phyloP scores from a whole-genome alignment of 768 basidiomycete genomes.

The Paxillus involutus region DNA sequence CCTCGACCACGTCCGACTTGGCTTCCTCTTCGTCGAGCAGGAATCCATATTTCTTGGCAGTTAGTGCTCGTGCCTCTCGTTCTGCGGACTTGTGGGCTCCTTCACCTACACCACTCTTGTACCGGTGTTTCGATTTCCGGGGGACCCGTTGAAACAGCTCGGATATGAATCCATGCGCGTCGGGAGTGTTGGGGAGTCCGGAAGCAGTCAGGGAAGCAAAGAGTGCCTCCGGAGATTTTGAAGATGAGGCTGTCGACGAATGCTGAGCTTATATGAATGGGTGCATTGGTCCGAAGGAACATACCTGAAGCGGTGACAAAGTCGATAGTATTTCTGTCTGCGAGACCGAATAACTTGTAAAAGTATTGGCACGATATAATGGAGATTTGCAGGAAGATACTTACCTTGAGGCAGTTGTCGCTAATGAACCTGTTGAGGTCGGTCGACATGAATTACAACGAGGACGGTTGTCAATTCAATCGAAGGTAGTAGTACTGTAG shows the following conservation, averaged over 20 bases:
- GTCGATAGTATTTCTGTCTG: conserved; percentile 82
- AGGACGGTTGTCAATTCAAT: conserved; percentile 33
- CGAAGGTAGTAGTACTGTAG: too few relatives aligned
- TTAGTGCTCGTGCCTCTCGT: conserved; percentile 68
- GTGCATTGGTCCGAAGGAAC: conserved; percentile 13
- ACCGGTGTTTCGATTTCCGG: conserved; percentile 73
- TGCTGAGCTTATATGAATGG: background rate
- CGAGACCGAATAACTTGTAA: conserved; percentile 74
- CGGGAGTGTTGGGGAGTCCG: conserved; percentile 80
- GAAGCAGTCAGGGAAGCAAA: conserved; percentile 72
- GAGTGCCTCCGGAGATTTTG: conserved; percentile 78
- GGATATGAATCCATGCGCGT: conserved; percentile 75
- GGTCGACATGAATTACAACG: conserved; percentile 62
- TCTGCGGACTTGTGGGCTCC: conserved; percentile 65
- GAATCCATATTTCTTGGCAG: conserved; percentile 74
- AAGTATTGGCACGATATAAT: conserved; percentile 2
- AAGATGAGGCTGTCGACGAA: conserved; percentile 55
- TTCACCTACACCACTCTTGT: conserved; percentile 37
- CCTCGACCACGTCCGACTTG: conserved; percentile 39
- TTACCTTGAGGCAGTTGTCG: conserved; percentile 72
- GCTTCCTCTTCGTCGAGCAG: conserved; percentile 84
- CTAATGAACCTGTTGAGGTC: conserved; percentile 72
- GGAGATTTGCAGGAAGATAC: conserved; percentile 16
- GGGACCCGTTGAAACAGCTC: conserved; percentile 80
- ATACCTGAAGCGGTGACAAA: conserved; percentile 85